Conservation (phyloP, 1,284 basidiomycete species). For the Schizophyllum amplum region DNA sequence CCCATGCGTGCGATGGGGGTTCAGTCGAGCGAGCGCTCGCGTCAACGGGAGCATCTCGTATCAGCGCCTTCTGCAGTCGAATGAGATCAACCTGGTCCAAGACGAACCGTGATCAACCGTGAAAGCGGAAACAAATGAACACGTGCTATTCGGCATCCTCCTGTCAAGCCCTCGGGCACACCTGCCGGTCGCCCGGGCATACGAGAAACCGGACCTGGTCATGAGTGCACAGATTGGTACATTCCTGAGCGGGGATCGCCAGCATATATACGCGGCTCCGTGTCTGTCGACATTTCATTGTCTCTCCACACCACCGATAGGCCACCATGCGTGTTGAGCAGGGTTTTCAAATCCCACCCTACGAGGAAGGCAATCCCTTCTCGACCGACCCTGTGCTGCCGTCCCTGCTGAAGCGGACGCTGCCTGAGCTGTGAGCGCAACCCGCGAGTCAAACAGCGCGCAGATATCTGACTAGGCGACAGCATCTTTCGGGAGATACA, state of each 20-base stretch:
- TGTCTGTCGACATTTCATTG: no score
- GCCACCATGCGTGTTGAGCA: slow-evolving; percentile 51
- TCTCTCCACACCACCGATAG: no score
- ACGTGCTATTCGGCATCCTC: no score
- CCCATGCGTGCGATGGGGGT: no score
- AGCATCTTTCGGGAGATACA: slow-evolving; percentile 38
- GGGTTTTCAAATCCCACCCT: slow-evolving; percentile 52
- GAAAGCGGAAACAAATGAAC: no score
- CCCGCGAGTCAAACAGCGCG: background rate
- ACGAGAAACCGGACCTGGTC: background rate
- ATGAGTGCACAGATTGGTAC: background rate
- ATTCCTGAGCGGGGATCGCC: no score
- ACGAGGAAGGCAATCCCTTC: slow-evolving; percentile 41
- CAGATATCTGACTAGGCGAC: background rate
- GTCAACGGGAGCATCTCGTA: no score
- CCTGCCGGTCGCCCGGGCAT: background rate
- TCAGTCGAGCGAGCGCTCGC: no score
- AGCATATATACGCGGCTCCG: background rate
- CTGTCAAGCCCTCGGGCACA: background rate
- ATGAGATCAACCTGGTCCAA: no score
- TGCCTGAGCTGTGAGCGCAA: slow-evolving; percentile 34
- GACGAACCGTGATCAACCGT: no score
- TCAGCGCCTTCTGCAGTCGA: no score
- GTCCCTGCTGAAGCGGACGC: slow-evolving; percentile 42
- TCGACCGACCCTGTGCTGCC: slow-evolving; percentile 51